Evolutionary conservation across 169 alveolate species (phyloP).

Genomic region (Plasmodium fragile): DNA sequence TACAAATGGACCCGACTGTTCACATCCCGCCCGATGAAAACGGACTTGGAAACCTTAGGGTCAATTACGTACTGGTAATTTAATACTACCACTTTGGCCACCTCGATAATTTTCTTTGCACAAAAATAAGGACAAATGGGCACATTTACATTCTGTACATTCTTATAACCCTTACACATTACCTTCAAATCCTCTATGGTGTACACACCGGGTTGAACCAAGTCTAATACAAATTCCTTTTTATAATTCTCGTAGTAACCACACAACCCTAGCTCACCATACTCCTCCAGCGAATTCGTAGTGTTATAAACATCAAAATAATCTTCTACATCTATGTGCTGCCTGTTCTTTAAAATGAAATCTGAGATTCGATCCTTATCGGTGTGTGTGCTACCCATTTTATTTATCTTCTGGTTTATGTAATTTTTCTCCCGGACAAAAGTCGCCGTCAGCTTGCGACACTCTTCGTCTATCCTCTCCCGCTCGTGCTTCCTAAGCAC

Average conservation of each 20-base stretch:
- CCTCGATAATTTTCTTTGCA: slow-evolving; percentile 94
- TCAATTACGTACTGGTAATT: slow-evolving; percentile 96
- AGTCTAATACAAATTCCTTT: slow-evolving; percentile 82
- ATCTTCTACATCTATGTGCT: slow-evolving; percentile 63
- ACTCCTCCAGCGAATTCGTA: slow-evolving; percentile 75
- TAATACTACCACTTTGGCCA: slow-evolving; percentile 95
- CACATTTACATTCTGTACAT: slow-evolving; percentile 77
- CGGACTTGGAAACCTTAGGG: slow-evolving; percentile 94
- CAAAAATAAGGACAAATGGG: slow-evolving; percentile 96
- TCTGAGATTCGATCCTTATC: slow-evolving; percentile 78
- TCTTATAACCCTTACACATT: slow-evolving; percentile 86
- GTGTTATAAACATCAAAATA: slow-evolving; percentile 76
- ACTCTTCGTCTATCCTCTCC: slow-evolving; percentile 50
- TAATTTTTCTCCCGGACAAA: slow-evolving; percentile 68
- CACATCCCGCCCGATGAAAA: slow-evolving; percentile 37
- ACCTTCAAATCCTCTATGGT: slow-evolving; percentile 95
- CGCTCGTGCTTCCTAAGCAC: slow-evolving; percentile 47
- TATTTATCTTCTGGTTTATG: slow-evolving; percentile 25
- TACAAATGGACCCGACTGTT: slow-evolving; percentile 28
- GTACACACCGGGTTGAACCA: slow-evolving; percentile 91
- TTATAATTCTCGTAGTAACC: slow-evolving; percentile 90
- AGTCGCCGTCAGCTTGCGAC: slow-evolving; percentile 64
- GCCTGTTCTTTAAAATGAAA: slow-evolving; percentile 73
- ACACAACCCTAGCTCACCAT: slow-evolving; percentile 84
- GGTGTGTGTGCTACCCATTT: slow-evolving; percentile 3